Conservation (phyloP, 495 filamentous ascomycete genomes). For the Wilcoxina mikolae region DNA sequence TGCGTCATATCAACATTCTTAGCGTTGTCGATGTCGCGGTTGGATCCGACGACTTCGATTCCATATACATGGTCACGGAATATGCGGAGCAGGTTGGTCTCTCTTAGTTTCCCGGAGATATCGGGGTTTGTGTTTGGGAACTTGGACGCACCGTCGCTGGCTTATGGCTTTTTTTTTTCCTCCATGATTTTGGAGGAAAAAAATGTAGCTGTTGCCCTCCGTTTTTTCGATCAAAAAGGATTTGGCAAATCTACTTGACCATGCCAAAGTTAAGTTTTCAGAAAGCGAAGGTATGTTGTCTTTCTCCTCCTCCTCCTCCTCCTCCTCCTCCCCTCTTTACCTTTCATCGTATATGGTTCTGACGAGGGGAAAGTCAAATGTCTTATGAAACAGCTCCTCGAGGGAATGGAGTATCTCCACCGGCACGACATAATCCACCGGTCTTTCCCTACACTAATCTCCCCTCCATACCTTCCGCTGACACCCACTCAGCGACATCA, state of each 20-base stretch:
- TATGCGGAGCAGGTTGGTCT: conserved; percentile 38
- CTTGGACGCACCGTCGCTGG: conserved; percentile 35
- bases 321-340: not conserved
- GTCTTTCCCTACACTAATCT: conserved; percentile 16
- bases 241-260: conserved; percentile 35
- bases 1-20: conserved; percentile 34
- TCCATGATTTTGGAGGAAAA: conserved; percentile 30
- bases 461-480: not conserved
- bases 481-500: conserved; percentile 31
- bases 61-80: conserved; percentile 39
- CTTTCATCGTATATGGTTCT: not conserved
- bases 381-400: conserved; percentile 34
- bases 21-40: conserved; percentile 36
- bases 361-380: conserved; percentile 31
- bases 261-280: conserved; percentile 33
- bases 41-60: conserved; percentile 28
- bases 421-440: conserved; percentile 35
- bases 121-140: conserved; percentile 17
- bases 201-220: conserved; percentile 7
- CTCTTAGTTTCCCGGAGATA: conserved; percentile 10
- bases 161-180: conserved; percentile 32
- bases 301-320: not conserved
- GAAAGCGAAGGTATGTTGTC: conserved; percentile 33
- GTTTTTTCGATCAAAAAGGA: conserved; percentile 26
- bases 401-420: conserved; percentile 36